A percentile compares a stretch with the other conserved stretches of the same genome.
Evolutionary conservation across 2,329 filamentous ascomycete species (phyloP).

Genomic region (Septoria linicola): DNA sequence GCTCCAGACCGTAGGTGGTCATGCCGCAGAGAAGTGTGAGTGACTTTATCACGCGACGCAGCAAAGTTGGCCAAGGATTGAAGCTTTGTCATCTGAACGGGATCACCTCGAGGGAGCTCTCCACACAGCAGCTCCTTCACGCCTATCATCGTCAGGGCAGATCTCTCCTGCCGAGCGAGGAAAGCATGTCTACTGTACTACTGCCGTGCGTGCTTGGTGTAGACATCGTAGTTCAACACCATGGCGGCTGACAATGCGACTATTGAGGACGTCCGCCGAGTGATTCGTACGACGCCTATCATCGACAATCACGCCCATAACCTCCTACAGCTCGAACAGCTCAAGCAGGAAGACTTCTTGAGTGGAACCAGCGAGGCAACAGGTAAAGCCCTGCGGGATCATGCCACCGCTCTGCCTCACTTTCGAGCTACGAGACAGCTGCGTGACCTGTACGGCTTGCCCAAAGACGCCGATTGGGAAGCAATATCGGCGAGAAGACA

Average conservation of each 20-base stretch:
- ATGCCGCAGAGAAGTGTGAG: no score
- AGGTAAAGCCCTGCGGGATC: conserved; percentile 63
- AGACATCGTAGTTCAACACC: neutral
- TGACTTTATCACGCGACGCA: no score
- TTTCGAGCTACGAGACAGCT: conserved; percentile 69
- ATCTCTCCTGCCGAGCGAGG: no score
- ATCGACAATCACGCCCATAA: conserved; percentile 75
- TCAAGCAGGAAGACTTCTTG: conserved; percentile 55
- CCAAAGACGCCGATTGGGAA: conserved; percentile 58
- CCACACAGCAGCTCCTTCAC: no score
- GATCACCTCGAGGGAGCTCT: no score
- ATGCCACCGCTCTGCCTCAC: conserved; percentile 63
- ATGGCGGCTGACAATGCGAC: conserved; percentile 12
- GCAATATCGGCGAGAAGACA: conserved; percentile 53
- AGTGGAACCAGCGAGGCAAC: conserved; percentile 71
- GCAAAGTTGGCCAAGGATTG: no score
- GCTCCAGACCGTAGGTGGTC: no score
- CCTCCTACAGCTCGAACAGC: conserved; percentile 55
- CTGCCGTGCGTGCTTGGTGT: no score
- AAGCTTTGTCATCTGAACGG: no score
- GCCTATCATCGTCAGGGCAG: no score
- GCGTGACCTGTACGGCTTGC: conserved; percentile 61
- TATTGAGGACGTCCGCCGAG: conserved; percentile 30
- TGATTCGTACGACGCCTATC: conserved; percentile 51
- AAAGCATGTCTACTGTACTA: no score